Evolutionary conservation across 2,329 filamentous ascomycete species (phyloP).

Genomic region (Hymenoscyphus occultus): DNA sequence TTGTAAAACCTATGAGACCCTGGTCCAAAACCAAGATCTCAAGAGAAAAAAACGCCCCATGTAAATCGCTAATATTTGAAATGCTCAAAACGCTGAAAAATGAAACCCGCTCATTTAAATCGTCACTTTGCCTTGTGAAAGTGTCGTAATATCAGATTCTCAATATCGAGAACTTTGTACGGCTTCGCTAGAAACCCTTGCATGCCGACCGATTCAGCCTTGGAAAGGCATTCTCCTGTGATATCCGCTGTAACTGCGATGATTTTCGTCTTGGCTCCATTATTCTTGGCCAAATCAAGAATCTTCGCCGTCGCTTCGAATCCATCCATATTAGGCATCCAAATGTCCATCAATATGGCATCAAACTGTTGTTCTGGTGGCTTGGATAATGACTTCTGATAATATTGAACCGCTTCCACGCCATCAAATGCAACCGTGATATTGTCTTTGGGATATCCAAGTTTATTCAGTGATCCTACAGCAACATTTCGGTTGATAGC

Average conservation of each 20-base stretch:
- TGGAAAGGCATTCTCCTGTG: slow-evolving; percentile 48
- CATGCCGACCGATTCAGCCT: slow-evolving; percentile 51
- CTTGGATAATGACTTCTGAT: slow-evolving; percentile 44
- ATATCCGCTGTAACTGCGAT: slow-evolving; percentile 56
- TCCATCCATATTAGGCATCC: slow-evolving; percentile 72
- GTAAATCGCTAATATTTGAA: background rate
- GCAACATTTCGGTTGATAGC: slow-evolving; percentile 67
- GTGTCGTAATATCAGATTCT: slow-evolving; percentile 45
- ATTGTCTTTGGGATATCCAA: slow-evolving; percentile 55
- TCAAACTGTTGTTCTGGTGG: slow-evolving; percentile 46
- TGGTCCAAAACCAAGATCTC: background rate
- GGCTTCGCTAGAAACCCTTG: slow-evolving; percentile 55
- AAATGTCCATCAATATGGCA: slow-evolving; percentile 70
- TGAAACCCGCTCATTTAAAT: background rate
- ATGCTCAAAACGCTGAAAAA: background rate
- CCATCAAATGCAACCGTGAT: slow-evolving; percentile 67
- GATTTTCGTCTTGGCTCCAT: slow-evolving; percentile 36
- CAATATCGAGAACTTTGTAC: slow-evolving; percentile 52
- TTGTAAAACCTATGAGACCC: background rate
- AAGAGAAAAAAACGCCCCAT: background rate
- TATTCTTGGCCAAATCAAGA: slow-evolving; percentile 37
- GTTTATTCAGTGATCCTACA: slow-evolving; percentile 62
- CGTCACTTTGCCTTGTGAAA: slow-evolving; percentile 17
- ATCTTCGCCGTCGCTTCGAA: slow-evolving; percentile 67
- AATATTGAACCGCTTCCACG: slow-evolving; percentile 61